These are phyloP conservation scores for Aspergillus sclerotiicarbonarius DNA, from an alignment of 495 filamentous ascomycete species.

Conservation along the genomic window DNA sequence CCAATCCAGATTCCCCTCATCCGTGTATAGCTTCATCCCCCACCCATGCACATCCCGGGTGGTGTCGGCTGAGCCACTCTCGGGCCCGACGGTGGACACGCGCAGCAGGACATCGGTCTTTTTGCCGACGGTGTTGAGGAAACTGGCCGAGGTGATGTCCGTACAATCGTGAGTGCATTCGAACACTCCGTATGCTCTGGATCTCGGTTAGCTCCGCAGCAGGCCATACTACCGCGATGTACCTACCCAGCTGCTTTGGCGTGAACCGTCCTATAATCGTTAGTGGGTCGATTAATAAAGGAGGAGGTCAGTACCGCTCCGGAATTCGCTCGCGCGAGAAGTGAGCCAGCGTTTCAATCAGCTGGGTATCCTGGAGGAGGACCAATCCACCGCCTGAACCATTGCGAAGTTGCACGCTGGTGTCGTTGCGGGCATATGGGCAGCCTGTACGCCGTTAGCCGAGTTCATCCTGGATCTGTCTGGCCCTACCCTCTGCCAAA, in stretches of 20 bases:
- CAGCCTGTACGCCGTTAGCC: too few species aligned
- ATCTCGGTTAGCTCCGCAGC: too few species aligned
- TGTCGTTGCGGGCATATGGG: too few species aligned
- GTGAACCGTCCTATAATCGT: not conserved
- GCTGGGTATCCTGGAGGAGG: too few species aligned
- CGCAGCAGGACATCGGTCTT: conserved; percentile 56
- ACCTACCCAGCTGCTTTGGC: conserved; percentile 1
- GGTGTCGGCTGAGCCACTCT: conserved; percentile 58
- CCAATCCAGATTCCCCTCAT: conserved; percentile 70
- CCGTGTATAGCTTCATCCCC: conserved; percentile 67
- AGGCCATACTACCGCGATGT: not conserved
- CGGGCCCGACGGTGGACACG: conserved; percentile 60
- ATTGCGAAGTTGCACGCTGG: too few species aligned
- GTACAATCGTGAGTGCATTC: conserved; percentile 1
- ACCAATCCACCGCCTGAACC: too few species aligned
- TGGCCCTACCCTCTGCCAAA: too few species aligned
- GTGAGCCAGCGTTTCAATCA: not conserved
- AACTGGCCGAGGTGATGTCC: not conserved
- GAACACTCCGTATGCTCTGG: conserved; percentile 5
- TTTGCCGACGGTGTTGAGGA: conserved; percentile 45
- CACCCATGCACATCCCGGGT: conserved; percentile 60
- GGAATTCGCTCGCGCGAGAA: not conserved
- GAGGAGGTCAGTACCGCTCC: not conserved
- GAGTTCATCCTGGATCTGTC: too few species aligned
- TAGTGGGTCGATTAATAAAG: not conserved